phyloP scores from a whole-genome alignment of 1,284 basidiomycete genomes.

The Trichosporon ovoides region DNA sequence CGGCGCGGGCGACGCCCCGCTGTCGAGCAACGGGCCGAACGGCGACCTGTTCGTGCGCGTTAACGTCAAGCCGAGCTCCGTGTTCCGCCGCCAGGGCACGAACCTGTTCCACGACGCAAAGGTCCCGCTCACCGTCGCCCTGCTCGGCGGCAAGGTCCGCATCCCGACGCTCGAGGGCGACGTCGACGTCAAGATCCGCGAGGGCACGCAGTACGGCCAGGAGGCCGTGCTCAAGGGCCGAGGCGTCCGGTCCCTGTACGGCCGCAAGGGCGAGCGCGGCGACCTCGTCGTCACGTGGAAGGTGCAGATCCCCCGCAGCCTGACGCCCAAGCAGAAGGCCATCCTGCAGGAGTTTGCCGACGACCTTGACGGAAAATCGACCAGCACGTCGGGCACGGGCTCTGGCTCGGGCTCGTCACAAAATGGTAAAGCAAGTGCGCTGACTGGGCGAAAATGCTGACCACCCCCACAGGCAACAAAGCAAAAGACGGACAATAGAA shows the following conservation, averaged over 20 bases:
- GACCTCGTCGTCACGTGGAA: constrained; percentile 89
- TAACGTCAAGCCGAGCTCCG: constrained; percentile 72
- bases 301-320: constrained; percentile 80
- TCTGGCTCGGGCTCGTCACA: not conserved
- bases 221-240: constrained; percentile 90
- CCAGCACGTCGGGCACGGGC: constrained; percentile 8
- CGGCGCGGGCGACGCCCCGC: constrained; percentile 77
- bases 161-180: constrained; percentile 95
- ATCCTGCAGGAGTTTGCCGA: constrained; percentile 88
- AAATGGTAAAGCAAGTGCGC: not conserved
- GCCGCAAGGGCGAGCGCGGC: constrained; percentile 57
- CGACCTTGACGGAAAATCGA: constrained; percentile 66
- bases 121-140: constrained; percentile 85
- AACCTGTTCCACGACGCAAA: constrained; percentile 87
- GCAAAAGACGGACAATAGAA: not conserved
- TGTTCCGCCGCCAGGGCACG: constrained; percentile 84
- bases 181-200: constrained; percentile 88
- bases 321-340: constrained; percentile 76
- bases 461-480: not conserved
- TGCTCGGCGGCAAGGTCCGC: constrained; percentile 85
- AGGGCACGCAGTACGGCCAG: constrained; percentile 92
- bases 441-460: not conserved
- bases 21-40: constrained; percentile 65
- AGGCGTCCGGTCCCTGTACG: constrained; percentile 70
- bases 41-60: constrained; percentile 89